Evolutionary conservation across 208 protist genomes (phyloP).

Genomic region (Leishmania guyanensis): DNA sequence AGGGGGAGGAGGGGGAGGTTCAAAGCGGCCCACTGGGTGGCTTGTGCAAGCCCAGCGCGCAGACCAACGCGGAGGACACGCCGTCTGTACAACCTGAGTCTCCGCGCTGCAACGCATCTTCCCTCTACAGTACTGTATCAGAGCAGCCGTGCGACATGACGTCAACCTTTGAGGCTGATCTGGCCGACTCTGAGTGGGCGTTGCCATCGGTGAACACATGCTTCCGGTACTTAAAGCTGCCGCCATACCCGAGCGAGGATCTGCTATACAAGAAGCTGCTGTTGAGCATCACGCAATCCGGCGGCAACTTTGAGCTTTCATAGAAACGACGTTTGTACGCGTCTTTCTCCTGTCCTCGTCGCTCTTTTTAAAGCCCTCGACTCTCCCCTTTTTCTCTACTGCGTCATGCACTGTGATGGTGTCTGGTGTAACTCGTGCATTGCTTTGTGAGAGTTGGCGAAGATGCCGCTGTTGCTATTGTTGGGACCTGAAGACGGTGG

Average conservation of each 20-base stretch:
- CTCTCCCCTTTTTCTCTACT: not conserved
- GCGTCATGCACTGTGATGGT: not conserved
- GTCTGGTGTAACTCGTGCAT: not conserved
- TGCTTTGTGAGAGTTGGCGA: not conserved
- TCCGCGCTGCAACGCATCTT: constrained; percentile 2
- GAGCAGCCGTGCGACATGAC: constrained; percentile 11
- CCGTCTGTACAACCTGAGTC: constrained; percentile 12
- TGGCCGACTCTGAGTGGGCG: constrained; percentile 67
- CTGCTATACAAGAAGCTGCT: constrained; percentile 85
- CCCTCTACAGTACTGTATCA: constrained; percentile 8
- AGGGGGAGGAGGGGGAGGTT: constrained; percentile 20
- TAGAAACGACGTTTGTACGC: constrained; percentile 18
- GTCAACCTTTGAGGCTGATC: not conserved
- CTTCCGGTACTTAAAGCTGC: constrained; percentile 91
- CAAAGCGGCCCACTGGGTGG: constrained; percentile 4
- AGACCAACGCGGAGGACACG: constrained; percentile 23
- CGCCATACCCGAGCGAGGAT: constrained; percentile 84
- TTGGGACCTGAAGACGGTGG: too few species aligned
- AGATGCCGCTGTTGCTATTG: not conserved
- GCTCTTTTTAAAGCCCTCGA: not conserved
- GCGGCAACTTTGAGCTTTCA: constrained; percentile 87
- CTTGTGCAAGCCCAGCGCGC: constrained; percentile 15
- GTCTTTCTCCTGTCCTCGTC: not conserved
- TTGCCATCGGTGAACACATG: constrained; percentile 92
- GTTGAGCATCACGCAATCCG: constrained; percentile 77